Base-by-base conservation (phyloP, 2,329 filamentous ascomycete genomes). In the Lasiodiplodia sp. region DNA sequence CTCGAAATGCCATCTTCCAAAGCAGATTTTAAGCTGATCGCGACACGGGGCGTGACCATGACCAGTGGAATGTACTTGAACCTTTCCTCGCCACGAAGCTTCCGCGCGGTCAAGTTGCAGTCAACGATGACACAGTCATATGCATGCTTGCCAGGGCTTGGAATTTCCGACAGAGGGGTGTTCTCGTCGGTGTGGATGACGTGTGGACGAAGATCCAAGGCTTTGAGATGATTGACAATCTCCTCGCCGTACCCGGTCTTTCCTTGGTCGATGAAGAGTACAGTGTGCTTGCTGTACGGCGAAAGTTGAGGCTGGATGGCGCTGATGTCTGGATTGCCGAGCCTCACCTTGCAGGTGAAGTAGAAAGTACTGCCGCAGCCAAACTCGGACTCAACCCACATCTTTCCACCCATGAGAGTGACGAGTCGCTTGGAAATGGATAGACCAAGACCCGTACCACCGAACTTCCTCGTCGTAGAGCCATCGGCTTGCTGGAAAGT, bases 11-110 rank as follows among this genome's bases (percentile, higher is more conserved):
- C 95, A 71, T 98, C 87, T 78, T 98, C 96, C 69, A 98, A 84
- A 69, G 95, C 96, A 3, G 93, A 96, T 83, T 97, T 97, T 74
- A 99, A 86, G 79, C 90, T 96, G 73, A 98, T 93, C 70, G 94
- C 92, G 14, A 98, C 94, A 44, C 93, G 85, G 0, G 95, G 94
- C 55, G 94, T 96, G 56, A 98, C 83, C 70, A 98, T 88, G 53
- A 99, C 95, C 72, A 99, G 94, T 2, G 96, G 96, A 56, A 97
- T 93, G 78, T 97, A 98, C 83, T 97, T 97, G 86, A 97, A 97
- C 78, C 96, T 93, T 76, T 97, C 95, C 64, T 96, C 91, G 12
- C 92, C 91, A 72, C 96, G 89, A 68, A 98, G 83, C 72, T 90
- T 88, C 71, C 93, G 87, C n/a, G 95, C 96, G 4, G 93, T 97